phyloP scores from a whole-genome alignment of 2,329 filamentous ascomycete species.

The Alternaria ethzedia region DNA sequence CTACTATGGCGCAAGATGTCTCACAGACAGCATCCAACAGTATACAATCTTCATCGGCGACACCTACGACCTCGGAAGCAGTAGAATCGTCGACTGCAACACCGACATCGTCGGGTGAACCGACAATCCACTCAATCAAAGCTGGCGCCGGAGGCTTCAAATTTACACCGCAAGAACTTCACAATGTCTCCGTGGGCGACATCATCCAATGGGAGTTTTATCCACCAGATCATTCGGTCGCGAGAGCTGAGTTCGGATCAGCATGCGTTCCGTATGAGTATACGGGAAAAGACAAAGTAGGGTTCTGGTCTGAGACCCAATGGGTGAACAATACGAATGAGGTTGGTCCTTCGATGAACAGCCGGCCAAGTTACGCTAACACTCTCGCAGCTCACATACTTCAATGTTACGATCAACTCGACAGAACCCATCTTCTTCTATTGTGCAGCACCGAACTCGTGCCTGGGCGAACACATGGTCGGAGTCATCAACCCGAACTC shows the following conservation, averaged over 20 bases:
- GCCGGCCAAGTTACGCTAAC: background rate
- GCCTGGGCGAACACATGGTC: conserved; percentile 71
- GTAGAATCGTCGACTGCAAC: conserved; percentile 6
- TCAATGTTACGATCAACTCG: conserved; percentile 44
- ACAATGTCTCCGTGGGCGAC: conserved; percentile 48
- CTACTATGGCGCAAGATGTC: conserved; percentile 3
- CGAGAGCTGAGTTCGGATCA: conserved; percentile 46
- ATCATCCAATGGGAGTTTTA: conserved; percentile 49
- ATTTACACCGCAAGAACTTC: conserved; percentile 47
- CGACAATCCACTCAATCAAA: conserved; percentile 41
- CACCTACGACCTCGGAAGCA: conserved; percentile 3
- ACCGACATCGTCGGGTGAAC: conserved; percentile 24
- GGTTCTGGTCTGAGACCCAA: conserved; percentile 43
- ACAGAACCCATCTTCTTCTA: conserved; percentile 49
- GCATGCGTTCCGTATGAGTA: conserved; percentile 52
- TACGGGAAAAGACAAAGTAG: conserved; percentile 31
- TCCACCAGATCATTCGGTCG: conserved; percentile 53
- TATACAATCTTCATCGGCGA: background rate
- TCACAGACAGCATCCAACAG: background rate
- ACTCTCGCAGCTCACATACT: conserved; percentile 33
- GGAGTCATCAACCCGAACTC: conserved; percentile 72
- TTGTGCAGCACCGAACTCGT: conserved; percentile 67
- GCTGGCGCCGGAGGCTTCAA: conserved; percentile 46
- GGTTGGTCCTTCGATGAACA: conserved; percentile 22
- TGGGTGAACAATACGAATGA: conserved; percentile 30